phyloP scores from a whole-genome alignment of 78 protist species.

The Bodo saltans region DNA sequence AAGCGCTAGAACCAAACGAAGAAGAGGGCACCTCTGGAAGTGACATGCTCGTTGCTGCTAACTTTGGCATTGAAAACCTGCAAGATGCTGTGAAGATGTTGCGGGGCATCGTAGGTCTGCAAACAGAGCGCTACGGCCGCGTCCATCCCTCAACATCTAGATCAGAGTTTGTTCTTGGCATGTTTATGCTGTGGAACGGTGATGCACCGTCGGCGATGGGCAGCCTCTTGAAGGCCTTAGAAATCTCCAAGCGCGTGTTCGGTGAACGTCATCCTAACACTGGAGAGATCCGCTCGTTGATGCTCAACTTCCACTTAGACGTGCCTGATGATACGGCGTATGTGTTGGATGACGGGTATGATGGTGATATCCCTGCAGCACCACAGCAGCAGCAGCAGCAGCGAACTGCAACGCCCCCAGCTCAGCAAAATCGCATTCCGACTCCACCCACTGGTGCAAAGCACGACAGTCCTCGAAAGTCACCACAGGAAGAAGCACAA shows the following conservation, averaged over 20 bases:
- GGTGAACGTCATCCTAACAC: slow-evolving; percentile 21
- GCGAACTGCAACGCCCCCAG: background rate
- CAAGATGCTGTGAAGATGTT: slow-evolving; percentile 26
- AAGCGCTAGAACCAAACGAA: background rate
- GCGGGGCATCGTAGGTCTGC: slow-evolving; percentile 18
- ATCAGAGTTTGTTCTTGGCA: slow-evolving; percentile 7
- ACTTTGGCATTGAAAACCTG: slow-evolving; percentile 11
- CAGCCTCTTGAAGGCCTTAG: background rate
- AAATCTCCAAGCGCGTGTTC: slow-evolving; percentile 26
- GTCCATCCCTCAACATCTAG: slow-evolving; percentile 9
- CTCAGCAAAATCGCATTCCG: too few relatives aligned
- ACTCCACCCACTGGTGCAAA: background rate
- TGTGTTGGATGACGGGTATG: background rate
- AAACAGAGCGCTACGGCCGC: slow-evolving; percentile 5
- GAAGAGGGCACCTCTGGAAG: background rate
- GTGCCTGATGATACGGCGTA: background rate
- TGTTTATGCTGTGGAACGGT: slow-evolving; percentile 10
- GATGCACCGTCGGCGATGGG: slow-evolving; percentile 1
- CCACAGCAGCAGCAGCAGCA: background rate
- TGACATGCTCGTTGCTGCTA: background rate
- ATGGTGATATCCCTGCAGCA: background rate
- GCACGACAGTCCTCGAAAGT: background rate
- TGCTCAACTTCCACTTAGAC: background rate
- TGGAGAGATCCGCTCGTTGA: background rate
- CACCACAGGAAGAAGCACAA: background rate